Conservation (phyloP, 106 monocot species). For the Dendrobium huoshanense region DNA sequence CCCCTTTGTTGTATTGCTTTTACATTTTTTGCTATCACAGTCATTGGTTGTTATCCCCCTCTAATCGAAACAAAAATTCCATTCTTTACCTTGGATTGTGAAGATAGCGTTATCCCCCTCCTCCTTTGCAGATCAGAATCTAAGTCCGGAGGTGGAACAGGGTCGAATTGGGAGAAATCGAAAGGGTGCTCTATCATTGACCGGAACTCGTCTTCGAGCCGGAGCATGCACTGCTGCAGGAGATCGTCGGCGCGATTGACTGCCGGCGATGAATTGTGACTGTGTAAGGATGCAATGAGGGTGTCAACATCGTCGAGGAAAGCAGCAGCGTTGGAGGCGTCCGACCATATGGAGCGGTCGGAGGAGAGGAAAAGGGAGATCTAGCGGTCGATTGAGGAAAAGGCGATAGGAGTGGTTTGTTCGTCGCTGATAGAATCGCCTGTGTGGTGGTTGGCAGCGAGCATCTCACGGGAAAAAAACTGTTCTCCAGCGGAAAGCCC, state of each 20-base stretch:
- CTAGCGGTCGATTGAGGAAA: slow-evolving; percentile 35
- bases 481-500: too few species aligned
- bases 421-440: slow-evolving; percentile 13
- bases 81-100: too few species aligned
- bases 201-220: slow-evolving; percentile 79
- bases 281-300: slow-evolving; percentile 32
- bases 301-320: slow-evolving; percentile 74
- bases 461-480: slow-evolving; percentile 44
- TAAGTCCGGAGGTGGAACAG: slow-evolving; percentile 15
- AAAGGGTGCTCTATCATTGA: slow-evolving; percentile 40
- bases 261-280: slow-evolving; percentile 15
- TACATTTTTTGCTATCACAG: too few species aligned
- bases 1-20: too few species aligned
- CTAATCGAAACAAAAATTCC: too few species aligned
- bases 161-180: slow-evolving; percentile 17
- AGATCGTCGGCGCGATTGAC: slow-evolving; percentile 48
- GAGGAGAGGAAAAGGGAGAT: slow-evolving; percentile 39
- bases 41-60: too few species aligned
- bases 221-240: slow-evolving; percentile 55
- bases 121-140: slow-evolving; percentile 11
- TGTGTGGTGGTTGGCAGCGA: slow-evolving; percentile 19
- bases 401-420: too few species aligned
- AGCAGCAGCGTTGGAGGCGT: slow-evolving; percentile 38
- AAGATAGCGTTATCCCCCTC: too few species aligned
- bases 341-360: slow-evolving; percentile 74